Base-by-base conservation (phyloP, 139 green algal genomes). In the Axilococcus clingmanii region DNA sequence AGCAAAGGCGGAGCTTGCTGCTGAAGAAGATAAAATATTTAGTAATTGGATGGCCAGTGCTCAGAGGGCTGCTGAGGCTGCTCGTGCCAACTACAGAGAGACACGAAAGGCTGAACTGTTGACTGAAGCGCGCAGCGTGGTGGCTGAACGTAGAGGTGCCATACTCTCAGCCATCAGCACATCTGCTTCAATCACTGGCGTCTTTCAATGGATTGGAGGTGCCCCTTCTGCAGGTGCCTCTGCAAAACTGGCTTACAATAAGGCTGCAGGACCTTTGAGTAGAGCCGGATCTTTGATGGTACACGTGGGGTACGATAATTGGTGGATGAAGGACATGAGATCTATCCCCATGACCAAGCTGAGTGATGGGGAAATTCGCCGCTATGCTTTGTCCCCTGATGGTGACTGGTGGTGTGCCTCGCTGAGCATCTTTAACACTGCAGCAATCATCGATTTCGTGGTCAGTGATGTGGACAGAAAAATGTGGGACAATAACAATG, bases 401-500 rank as follows among this genome's bases (percentile, higher is more conserved):
- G 53, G 57, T 36, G 35, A 51, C 24, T 92, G 83, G 83, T 86
- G 52, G 40, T 63, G 54, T 5, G 45, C 48, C 4, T 14, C 40
- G 29, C 30, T 91, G 15, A 55, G 80, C 11, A 66, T 93, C 27
- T 78, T 74, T 2, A 53, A 61, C 23, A 66, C 48, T 6, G 78
- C 76, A 30, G 54, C 50, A 17, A 57, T 82, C 40, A 41, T 95
- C 31, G 79, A 95, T 66, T 94, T 77, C 52, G 86, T 90, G 24
- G 67, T 95, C 36, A 68, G 29, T 7, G 77, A 93, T 59, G 52
- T 59, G n/a, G 68, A 77, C 4, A 59, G 72, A 36, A 33, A 54
- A 11, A n/a, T 48, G 5, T 93, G 84, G 85, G 84, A 94, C 65
- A 94, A 94, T 77, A 84, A 86, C 52, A 25, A 48, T 5, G 54